A percentile compares a stretch with the other conserved stretches of the same genome.
phyloP scores from a whole-genome alignment of 2,329 filamentous ascomycete genomes.

The Penicillium sp. region DNA sequence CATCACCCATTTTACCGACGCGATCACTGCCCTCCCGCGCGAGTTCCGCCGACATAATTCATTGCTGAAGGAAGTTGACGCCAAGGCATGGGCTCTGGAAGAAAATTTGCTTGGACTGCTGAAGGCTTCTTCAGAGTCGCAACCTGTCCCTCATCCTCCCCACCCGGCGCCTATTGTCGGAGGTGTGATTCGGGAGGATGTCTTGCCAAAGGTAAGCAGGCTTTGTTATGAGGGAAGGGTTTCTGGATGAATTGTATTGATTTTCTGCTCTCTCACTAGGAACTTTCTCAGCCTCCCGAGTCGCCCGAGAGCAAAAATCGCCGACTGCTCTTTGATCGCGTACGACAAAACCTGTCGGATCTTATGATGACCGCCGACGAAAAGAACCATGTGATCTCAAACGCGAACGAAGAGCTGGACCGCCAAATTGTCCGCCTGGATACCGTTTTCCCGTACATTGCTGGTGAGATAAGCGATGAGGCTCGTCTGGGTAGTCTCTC shows the following conservation, averaged over 20 bases:
- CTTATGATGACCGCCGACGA: slow-evolving; percentile 90
- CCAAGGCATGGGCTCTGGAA: slow-evolving; percentile 87
- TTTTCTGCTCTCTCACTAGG: slow-evolving; percentile 19
- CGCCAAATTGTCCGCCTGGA: slow-evolving; percentile 81
- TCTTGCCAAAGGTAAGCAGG: slow-evolving; percentile 27
- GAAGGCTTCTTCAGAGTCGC: slow-evolving; percentile 36
- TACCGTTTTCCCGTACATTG: slow-evolving; percentile 79
- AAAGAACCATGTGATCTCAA: slow-evolving; percentile 94
- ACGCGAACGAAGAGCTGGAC: slow-evolving; percentile 82
- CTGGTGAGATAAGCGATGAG: slow-evolving; percentile 87
- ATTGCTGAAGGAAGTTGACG: slow-evolving; percentile 93
- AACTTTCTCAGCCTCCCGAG: slow-evolving; percentile 29
- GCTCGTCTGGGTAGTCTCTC: slow-evolving; percentile 84
- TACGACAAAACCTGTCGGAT: slow-evolving; percentile 72
- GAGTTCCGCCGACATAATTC: slow-evolving; percentile 96
- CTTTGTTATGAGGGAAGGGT: not conserved
- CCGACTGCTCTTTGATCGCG: slow-evolving; percentile 70
- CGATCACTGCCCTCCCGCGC: slow-evolving; percentile 84
- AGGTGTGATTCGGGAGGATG: slow-evolving; percentile 34
- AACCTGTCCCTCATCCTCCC: slow-evolving; percentile 31
- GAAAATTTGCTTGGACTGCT: slow-evolving; percentile 74
- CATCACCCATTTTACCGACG: slow-evolving; percentile 76
- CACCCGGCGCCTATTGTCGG: slow-evolving; percentile 37
- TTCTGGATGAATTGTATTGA: slow-evolving; percentile 1
- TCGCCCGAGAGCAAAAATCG: slow-evolving; percentile 37